Base-by-base conservation (phyloP, 2,329 filamentous ascomycete genomes). In the Talaromyces sp. region DNA sequence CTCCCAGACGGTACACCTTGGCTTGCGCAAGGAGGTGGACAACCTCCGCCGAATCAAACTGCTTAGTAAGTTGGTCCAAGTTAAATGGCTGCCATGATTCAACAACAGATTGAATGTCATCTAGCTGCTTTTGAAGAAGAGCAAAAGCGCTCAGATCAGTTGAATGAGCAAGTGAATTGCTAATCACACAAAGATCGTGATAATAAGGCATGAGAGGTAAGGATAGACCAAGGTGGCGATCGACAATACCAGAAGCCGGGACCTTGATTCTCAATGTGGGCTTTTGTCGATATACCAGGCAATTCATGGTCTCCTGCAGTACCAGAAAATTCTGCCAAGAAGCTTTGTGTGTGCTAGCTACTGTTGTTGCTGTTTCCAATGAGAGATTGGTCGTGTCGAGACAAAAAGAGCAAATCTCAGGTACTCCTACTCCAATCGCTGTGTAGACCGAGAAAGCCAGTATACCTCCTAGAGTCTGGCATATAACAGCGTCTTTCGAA, bases 1-100 rank as follows among this genome's bases (percentile, higher is more conserved):
- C 62, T 39, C 54, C 54, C 35, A 64, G 45, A 1, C 62, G 62
- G 35, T 64, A 64, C 3, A 45, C 45, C 22, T 59, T 58, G 37
- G 62, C 62, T 52, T 64, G 62, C 16, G 62, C 62, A 22, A 64
- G 41, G 43, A 64, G 54, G 37, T 54, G 62, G 4, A 60, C 56
- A 10, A 45, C 50, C n/a, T 64, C 62, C 24, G 45, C 45, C 27
- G 62, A 59, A 35, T 64, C 22, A 48, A 64, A 64, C 37, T 60
- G 19, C 16, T 13, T 37, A 19, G 47, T 6, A 13, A 64, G 56
- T 41, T 60, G 54, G 33, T 50, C 35, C 24, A 59, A 10, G 19
- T 59, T 39, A 39, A 45, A 41, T 22, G 62, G 62, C 33, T 52
- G 54, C 62, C 62, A 64, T 31, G 54, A 22, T 54, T 59, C 45